phyloP scores from a whole-genome alignment of 1,139 yeast species.

The Saccharomycopsis phalli region DNA sequence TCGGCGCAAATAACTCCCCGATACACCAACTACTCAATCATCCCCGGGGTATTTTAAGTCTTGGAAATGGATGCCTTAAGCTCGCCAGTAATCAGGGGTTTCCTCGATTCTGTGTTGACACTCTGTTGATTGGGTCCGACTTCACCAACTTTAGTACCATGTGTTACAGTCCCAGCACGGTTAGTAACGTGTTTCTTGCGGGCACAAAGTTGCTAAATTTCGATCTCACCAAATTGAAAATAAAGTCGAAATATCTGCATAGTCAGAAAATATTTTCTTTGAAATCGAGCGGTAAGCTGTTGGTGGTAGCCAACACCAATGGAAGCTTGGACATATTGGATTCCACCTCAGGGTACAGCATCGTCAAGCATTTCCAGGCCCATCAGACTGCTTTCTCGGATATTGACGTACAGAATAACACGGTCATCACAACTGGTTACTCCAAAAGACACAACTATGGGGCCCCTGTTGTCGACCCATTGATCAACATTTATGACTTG shows the following conservation, averaged over 20 bases:
- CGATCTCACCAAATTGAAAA: constrained; percentile 44
- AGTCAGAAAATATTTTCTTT: constrained; percentile 33
- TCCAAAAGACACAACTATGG: constrained; percentile 48
- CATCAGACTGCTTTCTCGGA: constrained; percentile 74
- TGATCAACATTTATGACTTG: constrained; percentile 76
- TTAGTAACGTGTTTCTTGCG: constrained; percentile 31
- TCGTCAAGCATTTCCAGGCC: constrained; percentile 55
- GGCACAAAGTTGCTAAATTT: constrained; percentile 43
- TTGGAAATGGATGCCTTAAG: constrained; percentile 44
- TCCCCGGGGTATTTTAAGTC: constrained; percentile 48
- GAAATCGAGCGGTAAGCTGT: constrained; percentile 35
- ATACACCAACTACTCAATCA: constrained; percentile 45
- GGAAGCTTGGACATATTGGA: constrained; percentile 79
- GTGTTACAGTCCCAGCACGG: constrained; percentile 23
- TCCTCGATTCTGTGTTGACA: constrained; percentile 31
- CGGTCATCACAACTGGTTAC: constrained; percentile 75
- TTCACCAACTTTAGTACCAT: constrained; percentile 31
- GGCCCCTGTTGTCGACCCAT: constrained; percentile 51
- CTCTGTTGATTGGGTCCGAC: no score
- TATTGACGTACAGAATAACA: constrained; percentile 67
- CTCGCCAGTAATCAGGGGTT: constrained; percentile 54
- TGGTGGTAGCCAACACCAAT: constrained; percentile 56
- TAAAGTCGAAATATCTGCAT: constrained; percentile 31
- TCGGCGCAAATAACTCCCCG: constrained; percentile 35
- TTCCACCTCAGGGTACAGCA: constrained; percentile 42